Evolutionary conservation across 176 grass and related monocot genomes (phyloP).

Genomic region (Musa acuminata): DNA sequence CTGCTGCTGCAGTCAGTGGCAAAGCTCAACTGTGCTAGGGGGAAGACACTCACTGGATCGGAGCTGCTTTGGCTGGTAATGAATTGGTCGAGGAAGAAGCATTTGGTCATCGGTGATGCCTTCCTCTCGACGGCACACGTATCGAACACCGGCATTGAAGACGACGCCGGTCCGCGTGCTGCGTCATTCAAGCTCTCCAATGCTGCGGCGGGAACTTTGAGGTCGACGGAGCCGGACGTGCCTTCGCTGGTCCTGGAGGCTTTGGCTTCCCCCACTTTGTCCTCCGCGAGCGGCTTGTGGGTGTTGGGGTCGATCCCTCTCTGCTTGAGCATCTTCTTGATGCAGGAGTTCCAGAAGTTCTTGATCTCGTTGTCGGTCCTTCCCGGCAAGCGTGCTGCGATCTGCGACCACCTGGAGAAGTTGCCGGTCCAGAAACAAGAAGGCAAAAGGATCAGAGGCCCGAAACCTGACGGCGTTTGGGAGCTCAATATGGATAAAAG

Average conservation of each 20-base stretch:
- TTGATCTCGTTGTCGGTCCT: slow-evolving; percentile 36
- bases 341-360: slow-evolving; percentile 33
- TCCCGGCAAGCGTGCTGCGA: slow-evolving; percentile 24
- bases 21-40: not conserved
- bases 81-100: not conserved
- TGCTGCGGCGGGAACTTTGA: not conserved
- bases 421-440: not conserved
- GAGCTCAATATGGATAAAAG: not conserved
- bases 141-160: not conserved
- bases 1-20: slow-evolving; percentile 14
- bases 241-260: slow-evolving; percentile 6
- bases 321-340: slow-evolving; percentile 31
- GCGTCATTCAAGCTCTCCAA: not conserved
- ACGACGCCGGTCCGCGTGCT: not conserved
- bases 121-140: not conserved
- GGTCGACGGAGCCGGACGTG: not conserved
- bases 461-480: not conserved
- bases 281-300: slow-evolving; percentile 25
- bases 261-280: not conserved
- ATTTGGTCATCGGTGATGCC: not conserved
- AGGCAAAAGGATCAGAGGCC: not conserved
- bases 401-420: slow-evolving; percentile 27
- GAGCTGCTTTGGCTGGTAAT: not conserved
- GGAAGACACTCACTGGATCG: not conserved
- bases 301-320: slow-evolving; percentile 33